Evolutionary conservation across 176 grass and related monocot genomes (phyloP), one percentile per base, ranked within the genome.

Genomic region (Aechmea fasciata): DNA sequence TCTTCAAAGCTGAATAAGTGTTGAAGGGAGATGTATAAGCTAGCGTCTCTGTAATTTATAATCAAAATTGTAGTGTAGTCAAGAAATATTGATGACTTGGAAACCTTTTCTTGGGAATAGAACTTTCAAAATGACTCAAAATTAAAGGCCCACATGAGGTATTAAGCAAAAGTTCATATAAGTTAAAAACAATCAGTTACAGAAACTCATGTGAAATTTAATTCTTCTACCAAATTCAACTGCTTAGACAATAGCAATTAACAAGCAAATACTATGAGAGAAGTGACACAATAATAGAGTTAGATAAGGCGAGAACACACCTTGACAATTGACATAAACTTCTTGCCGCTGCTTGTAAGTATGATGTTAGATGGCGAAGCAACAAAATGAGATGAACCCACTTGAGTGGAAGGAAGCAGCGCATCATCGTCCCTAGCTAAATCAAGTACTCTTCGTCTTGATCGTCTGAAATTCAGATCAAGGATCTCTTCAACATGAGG

Each of bases 401-500:
- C 85, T 79, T 80, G 88, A 91, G 75, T 69, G 52, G 49, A 79
- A 10, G 74, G 66, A 77, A 71, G 73, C 49, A 73, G 65, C 59
- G 66, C 55, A 87, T 89, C 84, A 67, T 84, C 86, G 68, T 82
- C 74, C 67, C 71, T 97, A 72, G 79, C 82, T 66, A 82, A 81
- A 78, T 92, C 94, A 66, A 83, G 62, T 79, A 90, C 69, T 71
- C 78, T 85, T 76, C 86, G 87, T 72, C 81, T 87, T 33, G 88
- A 74, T 71, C 84, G 88, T 85, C 86, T 90, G 69, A 97, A 92
- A 85, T 97, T 97, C 69, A 92, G 71, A 63, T 97, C 89, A 82
- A 97, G 70, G 73, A 97, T 83, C 68, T 97, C 94, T 73, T 97
- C 86, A 14, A 97, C 71, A 79, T 92, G 83, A 76, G 93, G 93